A percentile compares a stretch with the other conserved stretches of the same genome.
These are phyloP conservation scores for Monosporascus sp. DNA, from an alignment of 2,329 filamentous ascomycete species.

Conservation along the genomic window DNA sequence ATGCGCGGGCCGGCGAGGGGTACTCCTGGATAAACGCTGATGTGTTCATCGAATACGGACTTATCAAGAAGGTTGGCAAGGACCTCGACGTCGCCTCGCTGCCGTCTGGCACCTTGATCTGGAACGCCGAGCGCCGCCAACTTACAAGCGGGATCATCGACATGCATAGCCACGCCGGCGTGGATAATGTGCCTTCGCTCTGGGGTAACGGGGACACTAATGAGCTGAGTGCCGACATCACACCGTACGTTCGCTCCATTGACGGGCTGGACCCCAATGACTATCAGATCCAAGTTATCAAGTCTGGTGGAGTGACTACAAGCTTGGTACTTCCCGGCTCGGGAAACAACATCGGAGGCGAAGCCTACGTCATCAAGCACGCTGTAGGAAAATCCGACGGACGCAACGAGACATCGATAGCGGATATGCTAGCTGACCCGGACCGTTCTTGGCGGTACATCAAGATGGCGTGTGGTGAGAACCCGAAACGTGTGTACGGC, in stretches of 20 bases:
- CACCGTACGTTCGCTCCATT: conserved; percentile 62
- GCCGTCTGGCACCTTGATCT: conserved; percentile 44
- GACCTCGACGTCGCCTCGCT: conserved; percentile 29
- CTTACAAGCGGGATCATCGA: conserved; percentile 65
- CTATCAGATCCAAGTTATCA: conserved; percentile 62
- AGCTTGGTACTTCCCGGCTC: conserved; percentile 62
- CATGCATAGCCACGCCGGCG: conserved; percentile 65
- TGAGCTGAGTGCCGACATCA: conserved; percentile 59
- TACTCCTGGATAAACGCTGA: conserved; percentile 58
- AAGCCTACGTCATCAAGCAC: conserved; percentile 65
- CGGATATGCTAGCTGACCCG: conserved; percentile 61
- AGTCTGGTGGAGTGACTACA: conserved; percentile 67
- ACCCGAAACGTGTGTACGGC: conserved; percentile 59
- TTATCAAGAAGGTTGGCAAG: conserved; percentile 49
- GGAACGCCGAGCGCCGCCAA: conserved; percentile 54
- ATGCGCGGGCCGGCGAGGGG: conserved; percentile 53
- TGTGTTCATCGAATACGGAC: conserved; percentile 54
- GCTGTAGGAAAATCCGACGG: conserved; percentile 56
- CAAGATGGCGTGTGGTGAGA: conserved; percentile 74
- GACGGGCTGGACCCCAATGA: conserved; percentile 61
- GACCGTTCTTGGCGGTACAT: conserved; percentile 64
- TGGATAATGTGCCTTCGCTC: conserved; percentile 51
- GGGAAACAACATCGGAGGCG: conserved; percentile 69
- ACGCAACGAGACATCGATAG: conserved; percentile 56
- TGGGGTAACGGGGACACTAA: conserved; percentile 55